phyloP scores from a whole-genome alignment of 2,329 filamentous ascomycete genomes.

The Alternaria metachromatica region DNA sequence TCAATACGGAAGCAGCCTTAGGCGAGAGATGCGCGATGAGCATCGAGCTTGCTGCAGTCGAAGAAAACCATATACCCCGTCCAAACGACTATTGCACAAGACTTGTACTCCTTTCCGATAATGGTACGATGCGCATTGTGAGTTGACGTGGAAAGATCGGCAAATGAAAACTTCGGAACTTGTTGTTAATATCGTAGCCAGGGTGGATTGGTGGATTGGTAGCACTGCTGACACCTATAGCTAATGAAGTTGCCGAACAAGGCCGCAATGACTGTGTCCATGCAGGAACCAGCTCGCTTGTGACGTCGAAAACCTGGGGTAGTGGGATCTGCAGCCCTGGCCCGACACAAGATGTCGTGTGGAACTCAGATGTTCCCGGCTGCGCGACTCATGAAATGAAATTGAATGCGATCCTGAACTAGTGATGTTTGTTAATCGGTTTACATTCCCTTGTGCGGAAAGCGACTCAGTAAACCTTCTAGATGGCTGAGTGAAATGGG shows the following conservation, averaged over 20 bases:
- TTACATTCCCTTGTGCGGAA: background rate
- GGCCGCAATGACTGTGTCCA: background rate
- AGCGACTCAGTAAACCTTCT: background rate
- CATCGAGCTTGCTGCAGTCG: too few relatives aligned
- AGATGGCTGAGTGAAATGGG: background rate
- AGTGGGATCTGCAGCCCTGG: constrained; percentile 1
- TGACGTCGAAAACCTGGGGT: background rate
- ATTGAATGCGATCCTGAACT: background rate
- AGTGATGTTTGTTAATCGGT: background rate
- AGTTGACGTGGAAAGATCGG: background rate
- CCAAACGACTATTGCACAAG: background rate
- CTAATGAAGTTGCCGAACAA: background rate
- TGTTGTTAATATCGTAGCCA: background rate
- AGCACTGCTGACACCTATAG: background rate
- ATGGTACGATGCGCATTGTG: background rate
- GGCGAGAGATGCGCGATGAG: background rate
- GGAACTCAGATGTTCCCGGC: background rate
- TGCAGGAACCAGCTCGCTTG: constrained; percentile 8
- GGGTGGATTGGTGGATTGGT: background rate
- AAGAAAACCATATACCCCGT: background rate
- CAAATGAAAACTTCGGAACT: background rate
- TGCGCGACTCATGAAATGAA: background rate
- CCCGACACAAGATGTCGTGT: background rate
- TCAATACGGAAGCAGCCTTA: background rate
- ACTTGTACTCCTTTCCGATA: background rate